A percentile compares a stretch with the other conserved stretches of the same genome.
These are phyloP conservation scores for Cladosporium sp. DNA, from an alignment of 2,329 filamentous ascomycete genomes.

Conservation along the genomic window DNA sequence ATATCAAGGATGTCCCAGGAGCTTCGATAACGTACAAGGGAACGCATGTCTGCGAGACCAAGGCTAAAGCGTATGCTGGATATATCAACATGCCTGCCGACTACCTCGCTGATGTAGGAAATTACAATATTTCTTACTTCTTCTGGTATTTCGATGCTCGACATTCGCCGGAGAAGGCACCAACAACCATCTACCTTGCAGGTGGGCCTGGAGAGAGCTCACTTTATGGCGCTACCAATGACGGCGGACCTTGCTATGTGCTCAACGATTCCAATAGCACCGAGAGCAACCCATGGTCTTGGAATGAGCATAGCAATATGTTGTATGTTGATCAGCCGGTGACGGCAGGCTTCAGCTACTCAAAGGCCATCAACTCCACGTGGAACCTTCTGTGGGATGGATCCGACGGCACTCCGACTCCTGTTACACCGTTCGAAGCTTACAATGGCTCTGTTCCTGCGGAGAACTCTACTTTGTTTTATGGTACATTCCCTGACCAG, in stretches of 20 bases:
- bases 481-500: constrained; percentile 27
- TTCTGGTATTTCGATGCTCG: constrained; percentile 32
- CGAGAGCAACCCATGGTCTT: constrained; percentile 47
- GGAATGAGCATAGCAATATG: constrained; percentile 44
- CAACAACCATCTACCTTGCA: constrained; percentile 45
- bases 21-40: constrained; percentile 32
- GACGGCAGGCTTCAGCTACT: constrained; percentile 62
- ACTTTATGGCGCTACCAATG: constrained; percentile 59
- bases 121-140: constrained; percentile 31
- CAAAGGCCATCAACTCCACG: constrained; percentile 61
- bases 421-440: constrained; percentile 32
- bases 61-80: constrained; percentile 55
- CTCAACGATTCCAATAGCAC: constrained; percentile 44
- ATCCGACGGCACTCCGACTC: constrained; percentile 23
- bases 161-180: constrained; percentile 23
- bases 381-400: constrained; percentile 47
- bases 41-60: constrained; percentile 53
- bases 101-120: constrained; percentile 26
- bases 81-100: constrained; percentile 56
- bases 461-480: constrained; percentile 27
- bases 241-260: constrained; percentile 44
- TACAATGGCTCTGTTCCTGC: constrained; percentile 21
- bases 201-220: constrained; percentile 54
- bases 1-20: constrained; percentile 20
- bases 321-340: constrained; percentile 49